phyloP scores from a whole-genome alignment of 2,329 filamentous ascomycete species.

The Neoscytalidium dimidiatum region DNA sequence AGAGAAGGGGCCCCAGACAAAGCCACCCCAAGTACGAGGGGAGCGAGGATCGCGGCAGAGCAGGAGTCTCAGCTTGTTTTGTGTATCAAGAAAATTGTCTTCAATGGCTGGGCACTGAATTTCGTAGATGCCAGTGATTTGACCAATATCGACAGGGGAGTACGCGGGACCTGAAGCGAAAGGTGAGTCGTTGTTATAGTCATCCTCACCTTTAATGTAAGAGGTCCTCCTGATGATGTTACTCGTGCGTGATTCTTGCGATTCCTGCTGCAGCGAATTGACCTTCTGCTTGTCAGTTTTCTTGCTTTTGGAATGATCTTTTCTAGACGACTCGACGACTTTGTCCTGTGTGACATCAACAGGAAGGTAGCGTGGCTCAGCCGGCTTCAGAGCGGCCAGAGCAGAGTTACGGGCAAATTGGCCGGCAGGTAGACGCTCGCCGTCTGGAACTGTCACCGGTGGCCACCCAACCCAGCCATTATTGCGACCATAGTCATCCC shows the following conservation, averaged over 20 bases:
- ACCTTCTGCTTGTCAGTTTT: neutral
- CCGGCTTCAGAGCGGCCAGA: neutral
- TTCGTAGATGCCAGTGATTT: conserved; percentile 47
- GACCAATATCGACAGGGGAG: neutral
- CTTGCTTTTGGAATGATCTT: too few relatives aligned
- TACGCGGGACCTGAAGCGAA: neutral
- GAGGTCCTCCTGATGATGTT: neutral
- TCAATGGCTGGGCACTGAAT: conserved; percentile 33
- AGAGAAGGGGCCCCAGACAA: conserved; percentile 45
- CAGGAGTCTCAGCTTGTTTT: conserved; percentile 33
- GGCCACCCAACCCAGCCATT: neutral
- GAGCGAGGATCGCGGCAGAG: conserved; percentile 32
- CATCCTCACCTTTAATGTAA: neutral
- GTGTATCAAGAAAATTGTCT: conserved; percentile 24
- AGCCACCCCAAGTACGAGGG: conserved; percentile 50
- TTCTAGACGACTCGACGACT: too few relatives aligned
- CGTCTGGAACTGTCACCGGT: neutral
- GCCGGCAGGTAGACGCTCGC: neutral
- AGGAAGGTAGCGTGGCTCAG: conserved; percentile 13
- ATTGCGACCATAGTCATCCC: neutral
- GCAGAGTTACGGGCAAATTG: neutral
- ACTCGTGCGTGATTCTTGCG: neutral
- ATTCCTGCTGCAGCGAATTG: neutral
- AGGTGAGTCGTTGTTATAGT: neutral
- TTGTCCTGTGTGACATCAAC: too few relatives aligned